Evolutionary conservation across 148 eudicot species (phyloP), one percentile per base, ranked within the genome.

Genomic region (Vaccinium darrowii): DNA sequence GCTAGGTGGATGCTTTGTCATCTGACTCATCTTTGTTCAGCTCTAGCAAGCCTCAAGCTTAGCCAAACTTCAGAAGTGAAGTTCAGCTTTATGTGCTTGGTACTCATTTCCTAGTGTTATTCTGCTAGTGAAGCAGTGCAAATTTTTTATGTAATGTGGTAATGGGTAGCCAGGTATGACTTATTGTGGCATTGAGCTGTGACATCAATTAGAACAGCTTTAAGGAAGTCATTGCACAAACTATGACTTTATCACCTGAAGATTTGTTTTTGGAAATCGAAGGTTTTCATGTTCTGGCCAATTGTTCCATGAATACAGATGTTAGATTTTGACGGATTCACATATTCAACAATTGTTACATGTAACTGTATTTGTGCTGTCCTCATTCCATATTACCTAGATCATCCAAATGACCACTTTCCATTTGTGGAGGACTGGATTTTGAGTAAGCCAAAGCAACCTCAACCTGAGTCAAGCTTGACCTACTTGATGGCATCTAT

Each of bases 211-310:
- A 47, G 21, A 5, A 83, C 71, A 72, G 77, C 65, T 51, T 83
- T 15, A 81, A 15, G 53, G 53, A 81, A 25, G 83, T 81, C 53
- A 15, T 63, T 81, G 79, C 78, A 16, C 51, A 74, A 39, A 16
- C 9, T 7, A 18, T 9, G 33, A 23, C 27, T 27, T 51, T 52
- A 39, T 51, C 15, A 27, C 27, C 16, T 53, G 54, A 8, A 33
- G 78, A 72, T 10, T 52, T 71, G 39, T 4, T 58, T 18, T 19
- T 13, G 43, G 23, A 39, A 74, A 14, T 11, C n/a, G 0, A 16
- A 16, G 18, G 51, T 36, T 74, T 36, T 36, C n/a, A 5, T 74
- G 49, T 36, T 18, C 39, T 74, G 19, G 6, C n/a, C 77, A 36
- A 11, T 36, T 33, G 16, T n/a, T 78, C 23, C 33, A 69, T 50